Base-by-base conservation (phyloP, 768 basidiomycete genomes). In the Leucocoprinus sp. region DNA sequence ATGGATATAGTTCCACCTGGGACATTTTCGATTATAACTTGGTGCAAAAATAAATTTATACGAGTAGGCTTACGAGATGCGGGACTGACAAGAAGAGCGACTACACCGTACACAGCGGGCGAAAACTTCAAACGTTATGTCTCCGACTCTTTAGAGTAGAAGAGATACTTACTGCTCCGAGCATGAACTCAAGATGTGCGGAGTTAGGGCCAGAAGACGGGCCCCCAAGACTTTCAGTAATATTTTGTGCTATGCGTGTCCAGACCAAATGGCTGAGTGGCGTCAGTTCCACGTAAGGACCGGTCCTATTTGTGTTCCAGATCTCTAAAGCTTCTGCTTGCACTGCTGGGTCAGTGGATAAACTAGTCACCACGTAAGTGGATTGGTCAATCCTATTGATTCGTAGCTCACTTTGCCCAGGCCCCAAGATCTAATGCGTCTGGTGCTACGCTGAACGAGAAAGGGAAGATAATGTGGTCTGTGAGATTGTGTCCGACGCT, bases 401-500 rank as follows among this genome's bases (percentile, higher is more conserved):
- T 7, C 3, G 5, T 8, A 12, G 18, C 33, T 21, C 17, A 48
- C 46, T 48, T 42, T 18, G n/a, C 34, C 46, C 46, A 48, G 8
- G 39, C 33, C 7, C 46, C 46, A n/a, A 48, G 18, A 42, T 48
- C 46, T n/a, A 48, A 35, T 2, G 46, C 41, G 33, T 28, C 15
- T 6, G 46, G 39, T 2, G 35, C 39, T 15, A 42, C 23, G 7
- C 8, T n/a, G 21, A 41, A 48, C 3, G 19, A 12, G 5, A 34
- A 21, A 26, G 8, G 23, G 21, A 42, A 36, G 17, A 48, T 22
- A 12, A 42, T 47, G 27, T 63, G 63, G 44, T 64, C 63, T 8
- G 52, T 44, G 35, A 66, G 37, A 33, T 62, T 56, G 33, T 51
- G 48, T 19, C 64, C 64, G 19, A 66, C 60, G 17, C 53, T 53